Evolutionary conservation across 116 monocot species (phyloP), one percentile per base, ranked within the genome.

Genomic region (Phalaenopsis hybrid): DNA sequence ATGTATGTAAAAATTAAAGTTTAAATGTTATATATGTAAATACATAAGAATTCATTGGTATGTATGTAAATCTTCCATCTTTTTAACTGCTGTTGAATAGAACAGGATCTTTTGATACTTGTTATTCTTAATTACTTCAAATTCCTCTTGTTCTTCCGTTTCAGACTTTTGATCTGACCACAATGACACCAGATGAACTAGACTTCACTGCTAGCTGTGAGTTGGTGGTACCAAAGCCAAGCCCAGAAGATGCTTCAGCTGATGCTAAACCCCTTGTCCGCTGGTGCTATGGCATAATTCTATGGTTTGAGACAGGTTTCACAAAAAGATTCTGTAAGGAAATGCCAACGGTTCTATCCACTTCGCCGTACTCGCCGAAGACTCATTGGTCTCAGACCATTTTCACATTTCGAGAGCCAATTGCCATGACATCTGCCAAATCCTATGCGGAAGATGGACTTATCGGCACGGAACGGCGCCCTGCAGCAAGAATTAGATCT

Each of bases 361-460:
- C 99, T 17, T 95, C 99, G 0, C 99, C 99, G 3, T 91, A 89
- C 44, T 74, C 70, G 28, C 84, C 88, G 18, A 84, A 63, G 57
- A 99, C 99, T 84, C 99, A 99, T 48, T 95, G 99, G 99, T 88
- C 84, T 21, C 99, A 99, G 77, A 95, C 99, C 63, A 92, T 99
- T 81, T 84, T 99, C 49, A 95, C 99, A 81, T 99, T 99, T 57
- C 83, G 77, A 75, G 89, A 99, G 80, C 93, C 99, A 20, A 87
- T 99, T 15, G 91, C 91, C n/a, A 84, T 99, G 89, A 43, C 86
- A 41, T 81, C 86, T 4, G 76, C 78, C 0, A 80, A 87, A 52
- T 52, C 46, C 6, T 44, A 28, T 44, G 3, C 44, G 20, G 78
- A 78, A 43, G 17, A 74, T 21, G 86, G 74, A 15, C 57, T 68